A percentile compares a stretch with the other conserved stretches of the same genome.
Conservation (phyloP, 768 basidiomycete species). For the Astraeus odoratus region DNA sequence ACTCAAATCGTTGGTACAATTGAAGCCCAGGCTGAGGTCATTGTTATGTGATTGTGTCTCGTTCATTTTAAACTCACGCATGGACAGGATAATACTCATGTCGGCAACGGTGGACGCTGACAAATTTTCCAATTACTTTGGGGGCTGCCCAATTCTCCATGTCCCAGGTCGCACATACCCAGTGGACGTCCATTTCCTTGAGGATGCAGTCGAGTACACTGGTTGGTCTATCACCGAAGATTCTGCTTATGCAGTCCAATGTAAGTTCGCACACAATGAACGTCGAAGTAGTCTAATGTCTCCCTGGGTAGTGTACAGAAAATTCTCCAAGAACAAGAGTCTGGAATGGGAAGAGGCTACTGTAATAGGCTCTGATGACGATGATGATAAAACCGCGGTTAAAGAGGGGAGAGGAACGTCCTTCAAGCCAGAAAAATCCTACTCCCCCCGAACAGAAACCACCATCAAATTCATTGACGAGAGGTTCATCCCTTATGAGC, state of each 20-base stretch:
- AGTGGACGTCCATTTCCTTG: slow-evolving; percentile 77
- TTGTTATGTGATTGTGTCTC: slow-evolving; percentile 9
- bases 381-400: slow-evolving; percentile 37
- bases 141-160: slow-evolving; percentile 74
- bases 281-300: too few relatives aligned
- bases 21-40: slow-evolving; percentile 80
- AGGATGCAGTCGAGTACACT: slow-evolving; percentile 84
- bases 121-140: slow-evolving; percentile 85
- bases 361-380: slow-evolving; percentile 40
- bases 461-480: slow-evolving; percentile 87
- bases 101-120: slow-evolving; percentile 92
- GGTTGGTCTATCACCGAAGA: slow-evolving; percentile 72
- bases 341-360: slow-evolving; percentile 80
- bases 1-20: slow-evolving; percentile 71
- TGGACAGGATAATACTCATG: slow-evolving; percentile 82
- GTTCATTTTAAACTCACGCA: slow-evolving; percentile 1
- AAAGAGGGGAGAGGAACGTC: slow-evolving; percentile 16
- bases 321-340: slow-evolving; percentile 54
- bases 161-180: slow-evolving; percentile 96
- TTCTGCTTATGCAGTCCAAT: slow-evolving; percentile 72
- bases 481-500: slow-evolving; percentile 83
- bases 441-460: slow-evolving; percentile 63
- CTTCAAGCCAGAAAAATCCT: slow-evolving; percentile 68
- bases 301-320: slow-evolving; percentile 58
- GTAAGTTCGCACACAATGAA: slow-evolving; percentile 34